A percentile compares a stretch with the other conserved stretches of the same genome.
Conservation (phyloP, 2,329 filamentous ascomycete genomes). For the Sodiomyces alkalinus region DNA sequence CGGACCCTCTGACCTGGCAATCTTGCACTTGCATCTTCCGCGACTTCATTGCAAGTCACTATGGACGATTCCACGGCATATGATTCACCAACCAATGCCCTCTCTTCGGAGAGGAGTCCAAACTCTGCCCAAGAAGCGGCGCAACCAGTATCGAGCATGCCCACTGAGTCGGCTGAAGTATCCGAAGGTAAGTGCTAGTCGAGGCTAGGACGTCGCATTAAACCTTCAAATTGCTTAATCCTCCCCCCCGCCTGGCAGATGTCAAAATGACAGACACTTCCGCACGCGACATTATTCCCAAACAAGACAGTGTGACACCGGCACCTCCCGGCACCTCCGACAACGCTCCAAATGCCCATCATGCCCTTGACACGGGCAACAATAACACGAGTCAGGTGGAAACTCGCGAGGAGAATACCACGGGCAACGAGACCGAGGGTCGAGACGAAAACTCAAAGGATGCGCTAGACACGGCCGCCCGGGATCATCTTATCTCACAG, state of each 20-base stretch:
- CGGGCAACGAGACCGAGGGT: conserved; percentile 29
- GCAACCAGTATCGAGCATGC: conserved; percentile 29
- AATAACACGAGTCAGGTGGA: no score
- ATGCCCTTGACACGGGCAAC: no score
- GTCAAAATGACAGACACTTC: conserved; percentile 45
- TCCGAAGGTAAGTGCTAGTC: no score
- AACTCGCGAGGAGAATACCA: conserved; percentile 26
- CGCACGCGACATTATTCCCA: conserved; percentile 32
- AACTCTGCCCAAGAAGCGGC: conserved; percentile 39
- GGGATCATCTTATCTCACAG: conserved; percentile 83
- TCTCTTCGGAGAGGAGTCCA: conserved; percentile 40
- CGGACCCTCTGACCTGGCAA: no score
- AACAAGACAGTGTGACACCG: conserved; percentile 45
- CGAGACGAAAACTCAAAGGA: conserved; percentile 61
- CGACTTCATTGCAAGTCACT: no score
- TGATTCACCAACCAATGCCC: conserved; percentile 40
- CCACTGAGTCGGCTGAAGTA: no score
- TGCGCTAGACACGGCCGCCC: conserved; percentile 68
- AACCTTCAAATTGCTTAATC: no score
- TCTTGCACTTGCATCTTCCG: no score
- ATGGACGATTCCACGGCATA: conserved; percentile 47
- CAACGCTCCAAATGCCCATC: conserved; percentile 55
- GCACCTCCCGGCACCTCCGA: conserved; percentile 38
- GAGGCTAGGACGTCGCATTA: no score
- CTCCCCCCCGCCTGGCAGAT: conserved; percentile 22